Evolutionary conservation across 805 yeast genomes (phyloP).

Genomic region (Candida rishiriensis): DNA sequence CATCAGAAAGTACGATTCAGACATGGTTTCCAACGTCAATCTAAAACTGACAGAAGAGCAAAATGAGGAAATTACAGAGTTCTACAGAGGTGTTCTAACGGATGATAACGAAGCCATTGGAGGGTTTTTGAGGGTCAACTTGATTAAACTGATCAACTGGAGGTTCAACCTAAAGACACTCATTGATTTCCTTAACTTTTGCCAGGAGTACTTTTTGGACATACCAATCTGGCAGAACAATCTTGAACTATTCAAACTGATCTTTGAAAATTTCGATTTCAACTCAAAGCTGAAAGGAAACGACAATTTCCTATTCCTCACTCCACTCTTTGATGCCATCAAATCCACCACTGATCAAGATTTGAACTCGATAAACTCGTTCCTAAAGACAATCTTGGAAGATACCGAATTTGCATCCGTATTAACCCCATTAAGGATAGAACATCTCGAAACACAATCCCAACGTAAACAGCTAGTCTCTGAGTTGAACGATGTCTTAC

Average conservation of each 20-base stretch:
- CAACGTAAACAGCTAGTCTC: constrained; percentile 10
- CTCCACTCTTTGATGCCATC: constrained; percentile 19
- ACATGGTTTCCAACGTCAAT: constrained; percentile 1
- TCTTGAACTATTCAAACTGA: constrained; percentile 23
- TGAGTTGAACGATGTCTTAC: constrained; percentile 13
- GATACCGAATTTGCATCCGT: constrained; percentile 24
- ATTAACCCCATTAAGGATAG: constrained; percentile 7
- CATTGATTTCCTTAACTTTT: constrained; percentile 25
- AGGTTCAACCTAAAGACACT: constrained; percentile 23
- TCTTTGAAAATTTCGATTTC: constrained; percentile 19
- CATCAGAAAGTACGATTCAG: constrained; percentile 15
- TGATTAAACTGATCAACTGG: constrained; percentile 28
- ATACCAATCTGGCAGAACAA: constrained; percentile 26
- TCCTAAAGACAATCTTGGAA: constrained; percentile 16
- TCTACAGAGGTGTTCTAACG: constrained; percentile 18
- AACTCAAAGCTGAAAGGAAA: neutral
- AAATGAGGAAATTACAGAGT: constrained; percentile 11
- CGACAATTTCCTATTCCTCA: constrained; percentile 16
- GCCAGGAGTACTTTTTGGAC: constrained; percentile 23
- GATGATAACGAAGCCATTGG: constrained; percentile 20
- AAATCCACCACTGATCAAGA: constrained; percentile 1
- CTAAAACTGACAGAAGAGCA: neutral
- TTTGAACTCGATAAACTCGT: constrained; percentile 11
- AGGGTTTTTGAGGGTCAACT: constrained; percentile 18
- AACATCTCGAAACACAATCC: constrained; percentile 2